phyloP scores from a whole-genome alignment of 164 flowering plant genomes.

The Stephania cephalantha region DNA sequence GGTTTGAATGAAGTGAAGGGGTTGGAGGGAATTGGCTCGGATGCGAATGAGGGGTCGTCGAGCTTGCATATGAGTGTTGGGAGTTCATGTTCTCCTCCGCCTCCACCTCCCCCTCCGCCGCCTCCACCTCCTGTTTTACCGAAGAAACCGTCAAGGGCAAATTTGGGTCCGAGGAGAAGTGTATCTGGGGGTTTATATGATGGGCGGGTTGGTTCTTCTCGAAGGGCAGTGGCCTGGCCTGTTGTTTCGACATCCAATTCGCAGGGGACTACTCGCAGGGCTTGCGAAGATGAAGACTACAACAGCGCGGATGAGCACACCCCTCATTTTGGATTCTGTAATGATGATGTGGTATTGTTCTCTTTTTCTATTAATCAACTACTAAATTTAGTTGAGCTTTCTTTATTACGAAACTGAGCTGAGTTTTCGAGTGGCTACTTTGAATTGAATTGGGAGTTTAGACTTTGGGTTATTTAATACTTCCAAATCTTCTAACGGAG shows the following conservation, averaged over 20 bases:
- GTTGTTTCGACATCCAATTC: constrained; percentile 67
- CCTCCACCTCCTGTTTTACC: constrained; percentile 59
- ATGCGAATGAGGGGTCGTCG: constrained; percentile 28
- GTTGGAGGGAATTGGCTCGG: constrained; percentile 24
- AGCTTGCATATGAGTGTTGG: constrained; percentile 26
- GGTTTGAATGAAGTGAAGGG: constrained; percentile 27
- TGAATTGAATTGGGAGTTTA: background rate
- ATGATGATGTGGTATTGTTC: constrained; percentile 63
- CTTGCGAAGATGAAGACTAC: constrained; percentile 88
- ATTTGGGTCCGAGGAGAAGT: constrained; percentile 42
- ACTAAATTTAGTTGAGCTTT: background rate
- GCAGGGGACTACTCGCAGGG: constrained; percentile 82
- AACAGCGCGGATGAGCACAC: constrained; percentile 97
- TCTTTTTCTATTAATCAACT: background rate
- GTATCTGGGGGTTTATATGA: constrained; percentile 36
- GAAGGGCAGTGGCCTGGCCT: constrained; percentile 69
- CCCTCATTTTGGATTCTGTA: constrained; percentile 62
- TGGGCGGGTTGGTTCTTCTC: constrained; percentile 51
- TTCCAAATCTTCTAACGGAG: background rate
- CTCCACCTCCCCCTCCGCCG: constrained; percentile 72
- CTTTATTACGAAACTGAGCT: background rate
- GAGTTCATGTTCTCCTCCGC: constrained; percentile 44
- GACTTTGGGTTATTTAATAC: background rate
- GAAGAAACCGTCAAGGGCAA: constrained; percentile 47
- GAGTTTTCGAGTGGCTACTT: background rate